phyloP scores from a whole-genome alignment of 2,329 filamentous ascomycete species.

The Thyridium curvatum region DNA sequence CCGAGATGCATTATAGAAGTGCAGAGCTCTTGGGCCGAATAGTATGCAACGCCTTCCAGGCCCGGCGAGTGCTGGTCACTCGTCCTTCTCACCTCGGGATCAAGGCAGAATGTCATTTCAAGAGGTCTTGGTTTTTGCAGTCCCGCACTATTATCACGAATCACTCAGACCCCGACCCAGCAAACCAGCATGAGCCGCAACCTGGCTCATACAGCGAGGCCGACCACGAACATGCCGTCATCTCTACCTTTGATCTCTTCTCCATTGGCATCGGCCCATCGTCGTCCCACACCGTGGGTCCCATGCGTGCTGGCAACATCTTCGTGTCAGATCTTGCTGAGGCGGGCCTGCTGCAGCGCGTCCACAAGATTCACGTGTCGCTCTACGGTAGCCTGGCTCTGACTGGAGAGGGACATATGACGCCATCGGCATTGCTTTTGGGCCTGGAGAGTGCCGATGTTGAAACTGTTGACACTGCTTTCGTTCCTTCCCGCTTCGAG shows the following conservation, averaged over 20 bases:
- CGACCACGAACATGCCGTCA: slow-evolving; percentile 44
- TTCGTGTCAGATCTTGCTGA: slow-evolving; percentile 41
- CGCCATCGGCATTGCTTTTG: slow-evolving; percentile 39
- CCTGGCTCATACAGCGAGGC: slow-evolving; percentile 38
- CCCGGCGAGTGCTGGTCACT: no score
- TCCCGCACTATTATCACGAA: no score
- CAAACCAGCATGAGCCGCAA: no score
- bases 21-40: no score
- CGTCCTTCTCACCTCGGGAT: no score
- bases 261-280: slow-evolving; percentile 46
- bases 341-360: slow-evolving; percentile 35
- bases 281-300: slow-evolving; percentile 44
- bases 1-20: no score
- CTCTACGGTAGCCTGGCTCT: slow-evolving; percentile 44
- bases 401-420: slow-evolving; percentile 46
- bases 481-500: slow-evolving; percentile 37
- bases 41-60: no score
- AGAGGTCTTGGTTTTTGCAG: no score
- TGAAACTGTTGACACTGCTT: slow-evolving; percentile 40
- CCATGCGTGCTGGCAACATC: slow-evolving; percentile 46
- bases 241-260: slow-evolving; percentile 45
- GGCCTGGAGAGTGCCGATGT: slow-evolving; percentile 44
- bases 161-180: no score
- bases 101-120: no score
- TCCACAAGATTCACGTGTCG: slow-evolving; percentile 39